Evolutionary conservation across 2,329 filamentous ascomycete genomes (phyloP).

Genomic region (Colletotrichum endophyticum): DNA sequence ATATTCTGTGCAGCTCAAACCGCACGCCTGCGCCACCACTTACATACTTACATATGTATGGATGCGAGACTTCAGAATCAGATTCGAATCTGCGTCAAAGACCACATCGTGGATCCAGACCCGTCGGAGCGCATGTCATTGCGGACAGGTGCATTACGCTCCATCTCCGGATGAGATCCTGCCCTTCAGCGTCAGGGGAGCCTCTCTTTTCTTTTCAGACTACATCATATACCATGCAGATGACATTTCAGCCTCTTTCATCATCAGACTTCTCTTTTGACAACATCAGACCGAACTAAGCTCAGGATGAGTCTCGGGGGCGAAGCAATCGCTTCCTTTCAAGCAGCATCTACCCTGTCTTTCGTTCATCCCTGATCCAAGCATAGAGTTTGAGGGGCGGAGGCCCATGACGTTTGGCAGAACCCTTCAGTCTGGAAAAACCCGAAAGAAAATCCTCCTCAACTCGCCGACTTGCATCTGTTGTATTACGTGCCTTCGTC

Average conservation of each 20-base stretch:
- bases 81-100: not conserved
- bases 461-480: not conserved
- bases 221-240: not conserved
- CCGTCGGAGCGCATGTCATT: not conserved
- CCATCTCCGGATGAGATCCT: not conserved
- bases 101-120: not conserved
- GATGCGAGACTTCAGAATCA: not conserved
- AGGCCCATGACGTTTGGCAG: not conserved
- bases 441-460: not conserved
- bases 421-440: not conserved
- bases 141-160: not conserved
- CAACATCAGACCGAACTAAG: not conserved
- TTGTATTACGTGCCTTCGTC: not conserved
- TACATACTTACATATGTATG: not conserved
- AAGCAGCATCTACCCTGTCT: not conserved
- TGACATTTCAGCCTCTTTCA: not conserved
- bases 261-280: not conserved
- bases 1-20: not conserved
- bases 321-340: not conserved
- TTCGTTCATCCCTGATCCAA: not conserved
- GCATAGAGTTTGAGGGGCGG: not conserved
- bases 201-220: not conserved
- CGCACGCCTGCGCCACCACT: not conserved
- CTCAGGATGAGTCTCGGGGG: not conserved
- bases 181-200: not conserved